Percentiles rank a stretch among this genome's conserved stretches.
Conservation (phyloP, 108 stramenopile genomes). For the Conticribra guillardii region DNA sequence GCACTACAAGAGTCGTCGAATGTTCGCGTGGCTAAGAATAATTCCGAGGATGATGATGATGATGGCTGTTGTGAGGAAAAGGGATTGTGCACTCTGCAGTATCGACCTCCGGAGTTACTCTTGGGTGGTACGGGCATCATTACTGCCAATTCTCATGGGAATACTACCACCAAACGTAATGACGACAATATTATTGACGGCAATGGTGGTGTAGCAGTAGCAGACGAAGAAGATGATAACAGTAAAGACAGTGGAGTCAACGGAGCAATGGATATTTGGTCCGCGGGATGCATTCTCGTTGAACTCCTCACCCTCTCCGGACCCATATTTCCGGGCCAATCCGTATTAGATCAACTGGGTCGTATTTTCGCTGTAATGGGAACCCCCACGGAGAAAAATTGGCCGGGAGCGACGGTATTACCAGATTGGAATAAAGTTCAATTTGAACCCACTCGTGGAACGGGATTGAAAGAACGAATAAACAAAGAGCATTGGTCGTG, state of each 20-base stretch:
- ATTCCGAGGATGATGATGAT: slow-evolving; percentile 2
- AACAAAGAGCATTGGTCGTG: slow-evolving; percentile 35
- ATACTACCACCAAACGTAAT: no score
- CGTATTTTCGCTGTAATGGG: slow-evolving; percentile 67
- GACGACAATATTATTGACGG: no score
- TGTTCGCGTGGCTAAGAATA: no score
- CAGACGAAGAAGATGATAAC: slow-evolving; percentile 11
- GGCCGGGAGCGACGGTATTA: slow-evolving; percentile 53
- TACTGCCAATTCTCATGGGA: no score
- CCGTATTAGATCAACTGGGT: slow-evolving; percentile 73
- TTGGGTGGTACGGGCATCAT: slow-evolving; percentile 55
- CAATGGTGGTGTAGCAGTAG: no score
- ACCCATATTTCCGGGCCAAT: slow-evolving; percentile 63
- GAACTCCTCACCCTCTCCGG: slow-evolving; percentile 60
- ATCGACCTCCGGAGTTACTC: slow-evolving; percentile 82
- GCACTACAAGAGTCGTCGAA: no score
- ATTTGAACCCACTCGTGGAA: slow-evolving; percentile 49
- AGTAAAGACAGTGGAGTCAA: neutral
- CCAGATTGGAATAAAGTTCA: slow-evolving; percentile 72
- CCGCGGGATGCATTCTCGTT: slow-evolving; percentile 64
- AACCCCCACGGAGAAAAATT: slow-evolving; percentile 63
- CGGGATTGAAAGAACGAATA: slow-evolving; percentile 29
- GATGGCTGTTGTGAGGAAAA: slow-evolving; percentile 7
- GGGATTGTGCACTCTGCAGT: slow-evolving; percentile 77
- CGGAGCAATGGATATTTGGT: slow-evolving; percentile 68